Evolutionary conservation across 2,329 filamentous ascomycete genomes (phyloP).

Genomic region (Cryphonectria radicalis): DNA sequence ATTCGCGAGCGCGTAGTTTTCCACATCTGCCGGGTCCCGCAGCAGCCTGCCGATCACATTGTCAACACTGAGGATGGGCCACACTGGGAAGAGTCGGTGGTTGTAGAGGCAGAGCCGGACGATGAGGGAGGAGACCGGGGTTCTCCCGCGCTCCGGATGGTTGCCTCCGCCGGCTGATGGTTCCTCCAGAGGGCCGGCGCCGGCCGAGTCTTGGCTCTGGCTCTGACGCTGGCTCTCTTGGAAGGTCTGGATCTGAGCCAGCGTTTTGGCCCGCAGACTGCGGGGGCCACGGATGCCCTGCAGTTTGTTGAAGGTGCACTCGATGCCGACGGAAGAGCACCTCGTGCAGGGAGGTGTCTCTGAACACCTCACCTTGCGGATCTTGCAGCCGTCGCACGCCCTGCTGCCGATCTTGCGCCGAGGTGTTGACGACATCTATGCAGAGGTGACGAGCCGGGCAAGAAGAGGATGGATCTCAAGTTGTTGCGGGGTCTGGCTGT

Average conservation of each 20-base stretch:
- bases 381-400: conserved; percentile 57
- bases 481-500: neutral
- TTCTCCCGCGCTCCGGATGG: conserved; percentile 20
- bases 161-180: conserved; percentile 4
- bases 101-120: conserved; percentile 50
- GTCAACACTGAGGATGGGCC: conserved; percentile 54
- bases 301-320: conserved; percentile 54
- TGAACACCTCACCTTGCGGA: conserved; percentile 56
- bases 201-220: conserved; percentile 5
- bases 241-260: conserved; percentile 45
- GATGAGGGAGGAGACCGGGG: conserved; percentile 34
- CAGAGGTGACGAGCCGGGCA: neutral
- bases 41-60: conserved; percentile 45
- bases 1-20: conserved; percentile 47
- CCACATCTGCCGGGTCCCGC: conserved; percentile 39
- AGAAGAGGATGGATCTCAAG: neutral
- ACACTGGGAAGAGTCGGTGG: conserved; percentile 55
- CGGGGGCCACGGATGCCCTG: conserved; percentile 51
- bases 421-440: conserved; percentile 20
- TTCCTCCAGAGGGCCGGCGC: conserved; percentile 1
- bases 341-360: conserved; percentile 51
- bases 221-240: conserved; percentile 30
- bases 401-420: conserved; percentile 43
- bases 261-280: conserved; percentile 49
- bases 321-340: conserved; percentile 49